phyloP scores from a whole-genome alignment of 805 yeast species.

The Candida krabiensis region DNA sequence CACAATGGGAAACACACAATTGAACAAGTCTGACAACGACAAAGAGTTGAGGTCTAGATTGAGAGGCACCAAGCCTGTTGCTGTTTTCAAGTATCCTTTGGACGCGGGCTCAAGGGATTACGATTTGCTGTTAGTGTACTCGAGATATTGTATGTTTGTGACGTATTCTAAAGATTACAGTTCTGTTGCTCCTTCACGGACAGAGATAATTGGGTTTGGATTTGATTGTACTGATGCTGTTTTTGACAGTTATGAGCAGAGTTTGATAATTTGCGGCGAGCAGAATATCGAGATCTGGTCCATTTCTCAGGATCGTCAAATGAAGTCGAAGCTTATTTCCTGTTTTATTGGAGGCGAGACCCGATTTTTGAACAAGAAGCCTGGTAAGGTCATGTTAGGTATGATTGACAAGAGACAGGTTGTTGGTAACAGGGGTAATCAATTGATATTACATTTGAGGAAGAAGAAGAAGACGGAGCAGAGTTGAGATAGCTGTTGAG shows the following conservation, averaged over 20 bases:
- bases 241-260: constrained; percentile 27
- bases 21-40: constrained; percentile 23
- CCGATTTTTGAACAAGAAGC: constrained; percentile 24
- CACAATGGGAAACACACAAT: constrained; percentile 27
- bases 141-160: constrained; percentile 29
- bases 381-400: constrained; percentile 29
- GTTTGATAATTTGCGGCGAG: constrained; percentile 23
- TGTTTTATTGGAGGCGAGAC: constrained; percentile 27
- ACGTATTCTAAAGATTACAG: constrained; percentile 19
- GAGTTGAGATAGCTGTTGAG: too few species aligned
- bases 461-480: constrained; percentile 5
- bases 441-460: constrained; percentile 19
- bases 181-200: constrained; percentile 23
- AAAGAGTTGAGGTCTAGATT: constrained; percentile 27
- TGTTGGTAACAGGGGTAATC: constrained; percentile 12
- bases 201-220: constrained; percentile 28
- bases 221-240: constrained; percentile 27
- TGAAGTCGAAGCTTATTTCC: constrained; percentile 22
- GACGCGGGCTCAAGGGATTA: constrained; percentile 16
- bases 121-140: constrained; percentile 31
- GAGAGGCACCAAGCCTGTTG: constrained; percentile 28
- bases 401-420: constrained; percentile 13
- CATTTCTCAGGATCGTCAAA: constrained; percentile 20
- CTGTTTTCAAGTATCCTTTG: constrained; percentile 24
- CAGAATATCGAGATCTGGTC: constrained; percentile 30